Evolutionary conservation across 306 rosid species (phyloP).

Genomic region (Pterocarpus santalinus): DNA sequence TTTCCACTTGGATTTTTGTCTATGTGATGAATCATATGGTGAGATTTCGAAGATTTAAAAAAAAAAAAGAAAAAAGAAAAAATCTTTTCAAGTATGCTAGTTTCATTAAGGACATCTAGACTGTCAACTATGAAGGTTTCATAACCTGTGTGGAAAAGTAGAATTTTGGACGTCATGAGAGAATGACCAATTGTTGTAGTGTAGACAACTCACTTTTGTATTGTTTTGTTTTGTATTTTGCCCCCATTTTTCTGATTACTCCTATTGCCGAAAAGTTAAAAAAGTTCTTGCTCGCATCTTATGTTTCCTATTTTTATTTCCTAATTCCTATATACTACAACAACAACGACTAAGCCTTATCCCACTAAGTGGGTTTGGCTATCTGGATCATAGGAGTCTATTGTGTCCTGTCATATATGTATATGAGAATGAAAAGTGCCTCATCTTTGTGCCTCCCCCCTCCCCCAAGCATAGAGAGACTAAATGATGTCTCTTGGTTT

Average conservation of each 20-base stretch:
- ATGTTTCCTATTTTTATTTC: background rate
- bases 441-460: no score
- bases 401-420: no score
- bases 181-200: background rate
- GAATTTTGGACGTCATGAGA: conserved; percentile 11
- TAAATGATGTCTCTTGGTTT: no score
- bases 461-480: no score
- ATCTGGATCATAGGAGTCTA: no score
- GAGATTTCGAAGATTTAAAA: background rate
- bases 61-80: background rate
- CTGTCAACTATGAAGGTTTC: background rate
- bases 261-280: background rate
- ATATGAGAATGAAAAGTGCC: no score
- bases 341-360: no score
- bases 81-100: background rate
- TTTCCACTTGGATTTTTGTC: background rate
- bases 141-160: background rate
- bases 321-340: no score
- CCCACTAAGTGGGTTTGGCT: no score
- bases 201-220: background rate
- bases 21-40: background rate
- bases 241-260: background rate
- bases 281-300: background rate
- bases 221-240: background rate
- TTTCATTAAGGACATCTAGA: background rate